Evolutionary conservation across 163 green algal species (phyloP).

Genomic region (Chlamydomonas reinhardtii): DNA sequence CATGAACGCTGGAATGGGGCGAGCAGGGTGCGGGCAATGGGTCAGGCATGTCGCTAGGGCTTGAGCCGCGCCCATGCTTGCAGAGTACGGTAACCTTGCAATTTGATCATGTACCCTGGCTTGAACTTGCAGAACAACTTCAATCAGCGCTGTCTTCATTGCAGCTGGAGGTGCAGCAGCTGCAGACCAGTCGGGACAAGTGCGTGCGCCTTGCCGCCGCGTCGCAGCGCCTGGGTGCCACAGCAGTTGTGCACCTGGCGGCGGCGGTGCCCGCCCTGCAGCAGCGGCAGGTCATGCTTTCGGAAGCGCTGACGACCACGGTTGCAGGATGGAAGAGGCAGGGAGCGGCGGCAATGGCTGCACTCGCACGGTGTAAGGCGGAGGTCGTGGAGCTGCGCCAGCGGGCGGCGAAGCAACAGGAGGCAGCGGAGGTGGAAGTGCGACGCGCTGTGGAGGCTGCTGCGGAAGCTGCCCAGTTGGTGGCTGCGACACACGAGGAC

Average conservation of each 20-base stretch:
- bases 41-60: no score
- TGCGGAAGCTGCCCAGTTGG: not conserved
- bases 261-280: slow-evolving; percentile 12
- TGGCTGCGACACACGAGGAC: not conserved
- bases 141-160: no score
- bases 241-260: not conserved
- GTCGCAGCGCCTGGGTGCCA: not conserved
- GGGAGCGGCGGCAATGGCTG: not conserved
- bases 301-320: not conserved
- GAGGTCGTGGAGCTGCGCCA: not conserved
- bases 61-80: no score
- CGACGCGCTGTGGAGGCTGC: not conserved
- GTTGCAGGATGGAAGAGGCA: not conserved
- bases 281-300: not conserved
- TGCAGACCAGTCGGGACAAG: no score
- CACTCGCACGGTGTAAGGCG: not conserved
- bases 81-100: no score
- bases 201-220: not conserved
- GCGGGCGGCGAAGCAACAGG: not conserved
- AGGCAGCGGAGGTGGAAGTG: not conserved
- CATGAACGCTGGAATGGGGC: no score
- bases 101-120: no score
- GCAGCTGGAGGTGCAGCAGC: no score
- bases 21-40: no score
- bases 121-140: not conserved